Base-by-base conservation (phyloP, 257 asterid genomes). In the Penstemon barbatus region DNA sequence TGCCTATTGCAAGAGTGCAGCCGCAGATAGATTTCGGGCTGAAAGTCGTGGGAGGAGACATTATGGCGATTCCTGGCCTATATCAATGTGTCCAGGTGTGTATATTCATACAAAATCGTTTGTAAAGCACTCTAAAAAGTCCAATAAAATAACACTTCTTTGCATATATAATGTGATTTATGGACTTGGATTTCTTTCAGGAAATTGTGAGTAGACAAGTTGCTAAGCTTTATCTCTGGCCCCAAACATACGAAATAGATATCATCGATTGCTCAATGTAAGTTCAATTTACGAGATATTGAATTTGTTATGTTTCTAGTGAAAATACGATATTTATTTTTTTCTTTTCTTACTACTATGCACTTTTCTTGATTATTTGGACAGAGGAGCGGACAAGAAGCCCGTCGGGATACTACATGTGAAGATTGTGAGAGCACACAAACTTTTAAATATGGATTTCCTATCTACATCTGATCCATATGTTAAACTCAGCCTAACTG, bases 341-440 rank as follows among this genome's bases (percentile, higher is more conserved):
- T 38, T 42, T 3, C 33, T 71, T 45, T 58, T 49, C 10, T 10
- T 7, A 15, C 3, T 6, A 12, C 15, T 9, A 9, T 4, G 6
- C 54, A 49, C 54, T 49, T 5, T 49, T 49, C 54, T 10, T 39
- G 36, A 61, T 43, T 63, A 25, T 54, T 58, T 38, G 13, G 9
- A 54, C 77, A 89, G 96, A 68, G 89, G 87, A 73, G 91, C 92
- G 63, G 78, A 81, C 41, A 86, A 80, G 85, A 92, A 89, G 81
- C 95, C 98, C 3, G 86, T 92, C 0, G 98, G 98, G 58, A 89
- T 92, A 75, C 80, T 92, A 50, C 90, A 82, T 39, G 98, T 87
- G 45, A 86, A 87, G 75, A 80, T 92, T 65, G 76, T 89, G 64
- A 80, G 83, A 68, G 98, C 97, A 12, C 61, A 3, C 50, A 78